Conservation (phyloP, 2,329 filamentous ascomycete genomes). For the Aspergillus eucalypticola region DNA sequence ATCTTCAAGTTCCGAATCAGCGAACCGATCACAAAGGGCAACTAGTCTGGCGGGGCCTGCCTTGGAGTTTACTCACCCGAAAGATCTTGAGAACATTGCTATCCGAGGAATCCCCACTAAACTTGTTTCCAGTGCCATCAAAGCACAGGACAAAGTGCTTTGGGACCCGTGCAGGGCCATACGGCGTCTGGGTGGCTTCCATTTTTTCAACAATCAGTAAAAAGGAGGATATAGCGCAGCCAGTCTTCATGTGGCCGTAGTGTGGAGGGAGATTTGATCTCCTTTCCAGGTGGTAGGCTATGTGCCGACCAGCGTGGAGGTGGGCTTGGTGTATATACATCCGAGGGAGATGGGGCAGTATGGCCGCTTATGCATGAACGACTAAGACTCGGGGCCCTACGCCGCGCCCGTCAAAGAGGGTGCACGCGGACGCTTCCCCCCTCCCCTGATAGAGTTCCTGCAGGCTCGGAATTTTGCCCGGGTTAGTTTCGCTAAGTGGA, state of each 20-base stretch:
- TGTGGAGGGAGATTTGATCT: background rate
- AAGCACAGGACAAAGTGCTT: slow-evolving; percentile 47
- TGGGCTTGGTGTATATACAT: background rate
- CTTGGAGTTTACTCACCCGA: slow-evolving; percentile 33
- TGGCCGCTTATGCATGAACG: slow-evolving; percentile 9
- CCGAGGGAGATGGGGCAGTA: background rate
- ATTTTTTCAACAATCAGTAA: background rate
- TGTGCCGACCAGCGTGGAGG: background rate
- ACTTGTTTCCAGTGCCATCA: slow-evolving; percentile 49
- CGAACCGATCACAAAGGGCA: background rate
- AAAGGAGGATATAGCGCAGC: background rate
- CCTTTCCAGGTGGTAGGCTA: background rate
- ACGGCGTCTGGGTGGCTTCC: slow-evolving; percentile 14
- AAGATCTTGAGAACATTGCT: slow-evolving; percentile 52
- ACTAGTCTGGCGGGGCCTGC: background rate
- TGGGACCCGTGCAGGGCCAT: slow-evolving; percentile 24
- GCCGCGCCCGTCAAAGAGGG: background rate
- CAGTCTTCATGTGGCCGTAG: background rate
- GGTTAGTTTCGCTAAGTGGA: slow-evolving; percentile 3
- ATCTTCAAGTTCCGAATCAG: slow-evolving; percentile 27
- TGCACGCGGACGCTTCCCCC: slow-evolving; percentile 2
- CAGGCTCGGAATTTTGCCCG: slow-evolving; percentile 10
- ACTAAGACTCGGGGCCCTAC: background rate
- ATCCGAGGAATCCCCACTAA: slow-evolving; percentile 45
- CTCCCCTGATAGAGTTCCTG: slow-evolving; percentile 11